A percentile compares a stretch with the other conserved stretches of the same genome.
Conservation (phyloP, 2,329 filamentous ascomycete species). For the Epichloe sp. region DNA sequence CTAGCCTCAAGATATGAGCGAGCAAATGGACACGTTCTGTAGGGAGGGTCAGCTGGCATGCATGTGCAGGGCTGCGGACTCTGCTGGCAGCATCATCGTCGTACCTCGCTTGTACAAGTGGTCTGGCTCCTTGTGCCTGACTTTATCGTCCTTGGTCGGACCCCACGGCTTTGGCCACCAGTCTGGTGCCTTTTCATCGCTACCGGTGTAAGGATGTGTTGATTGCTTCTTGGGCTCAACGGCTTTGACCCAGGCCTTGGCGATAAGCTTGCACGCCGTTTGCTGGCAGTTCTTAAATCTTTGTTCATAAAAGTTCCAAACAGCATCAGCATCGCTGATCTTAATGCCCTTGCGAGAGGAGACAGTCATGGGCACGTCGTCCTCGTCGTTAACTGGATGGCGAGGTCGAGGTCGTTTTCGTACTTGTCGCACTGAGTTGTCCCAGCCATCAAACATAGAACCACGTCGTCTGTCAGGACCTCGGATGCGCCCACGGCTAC, state of each 20-base stretch:
- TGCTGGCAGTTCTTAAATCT: constrained; percentile 57
- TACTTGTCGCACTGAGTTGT: constrained; percentile 14
- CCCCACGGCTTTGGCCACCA: constrained; percentile 54
- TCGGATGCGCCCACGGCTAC: constrained; percentile 15
- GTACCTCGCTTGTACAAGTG: constrained; percentile 56
- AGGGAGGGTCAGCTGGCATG: background rate
- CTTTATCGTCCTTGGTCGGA: constrained; percentile 34
- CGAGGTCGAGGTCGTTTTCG: constrained; percentile 21
- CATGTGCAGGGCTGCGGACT: background rate
- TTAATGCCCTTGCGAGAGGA: constrained; percentile 31
- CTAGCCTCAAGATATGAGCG: constrained; percentile 45
- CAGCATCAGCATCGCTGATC: constrained; percentile 39
- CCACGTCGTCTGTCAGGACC: constrained; percentile 19
- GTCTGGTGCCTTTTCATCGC: constrained; percentile 45
- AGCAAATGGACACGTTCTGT: constrained; percentile 46
- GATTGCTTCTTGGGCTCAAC: constrained; percentile 69
- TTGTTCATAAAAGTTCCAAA: constrained; percentile 47
- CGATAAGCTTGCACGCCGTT: constrained; percentile 56
- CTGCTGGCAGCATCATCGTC: constrained; percentile 6
- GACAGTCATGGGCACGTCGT: constrained; percentile 26
- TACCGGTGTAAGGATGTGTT: constrained; percentile 58
- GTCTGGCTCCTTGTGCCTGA: constrained; percentile 60
- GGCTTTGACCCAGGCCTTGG: constrained; percentile 63
- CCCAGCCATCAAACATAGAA: constrained; percentile 21
- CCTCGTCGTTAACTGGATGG: constrained; percentile 26